These are phyloP conservation scores for Diplogelasinospora grovesii DNA, from an alignment of 495 filamentous ascomycete genomes.

Conservation along the genomic window DNA sequence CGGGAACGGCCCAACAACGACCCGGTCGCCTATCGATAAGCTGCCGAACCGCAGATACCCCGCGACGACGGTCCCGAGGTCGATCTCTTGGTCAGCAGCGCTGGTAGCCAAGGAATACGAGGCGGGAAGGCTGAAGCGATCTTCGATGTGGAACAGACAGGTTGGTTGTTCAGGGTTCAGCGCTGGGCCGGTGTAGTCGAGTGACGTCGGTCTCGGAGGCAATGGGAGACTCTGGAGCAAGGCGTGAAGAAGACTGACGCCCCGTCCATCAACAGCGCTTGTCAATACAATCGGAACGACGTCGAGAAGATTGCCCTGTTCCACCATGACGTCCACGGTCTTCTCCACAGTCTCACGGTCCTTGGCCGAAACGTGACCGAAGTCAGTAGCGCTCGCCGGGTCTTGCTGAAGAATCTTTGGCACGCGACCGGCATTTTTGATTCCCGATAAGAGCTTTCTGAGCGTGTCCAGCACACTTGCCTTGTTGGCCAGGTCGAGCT, in stretches of 20 bases:
- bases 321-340: constrained; percentile 38
- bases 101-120: constrained; percentile 37
- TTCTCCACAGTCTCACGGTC: constrained; percentile 49
- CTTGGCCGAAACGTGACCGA: constrained; percentile 27
- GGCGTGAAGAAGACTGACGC: constrained; percentile 74
- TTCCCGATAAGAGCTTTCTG: constrained; percentile 61
- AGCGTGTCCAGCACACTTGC: constrained; percentile 60
- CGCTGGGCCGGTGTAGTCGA: constrained; percentile 36
- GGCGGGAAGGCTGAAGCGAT: constrained; percentile 55
- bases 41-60: constrained; percentile 75
- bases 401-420: constrained; percentile 59
- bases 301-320: constrained; percentile 39
- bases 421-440: constrained; percentile 68
- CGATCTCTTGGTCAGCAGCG: constrained; percentile 27
- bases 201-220: constrained; percentile 46
- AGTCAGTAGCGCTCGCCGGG: constrained; percentile 25
- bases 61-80: constrained; percentile 59
- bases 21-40: constrained; percentile 69
- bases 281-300: constrained; percentile 82
- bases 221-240: constrained; percentile 72
- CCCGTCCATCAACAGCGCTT: constrained; percentile 78
- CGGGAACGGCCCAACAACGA: constrained; percentile 75
- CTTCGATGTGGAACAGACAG: constrained; percentile 80
- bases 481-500: constrained; percentile 79
- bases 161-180: constrained; percentile 44